Conservation (phyloP, 495 filamentous ascomycete species). For the Xylaria grammica region DNA sequence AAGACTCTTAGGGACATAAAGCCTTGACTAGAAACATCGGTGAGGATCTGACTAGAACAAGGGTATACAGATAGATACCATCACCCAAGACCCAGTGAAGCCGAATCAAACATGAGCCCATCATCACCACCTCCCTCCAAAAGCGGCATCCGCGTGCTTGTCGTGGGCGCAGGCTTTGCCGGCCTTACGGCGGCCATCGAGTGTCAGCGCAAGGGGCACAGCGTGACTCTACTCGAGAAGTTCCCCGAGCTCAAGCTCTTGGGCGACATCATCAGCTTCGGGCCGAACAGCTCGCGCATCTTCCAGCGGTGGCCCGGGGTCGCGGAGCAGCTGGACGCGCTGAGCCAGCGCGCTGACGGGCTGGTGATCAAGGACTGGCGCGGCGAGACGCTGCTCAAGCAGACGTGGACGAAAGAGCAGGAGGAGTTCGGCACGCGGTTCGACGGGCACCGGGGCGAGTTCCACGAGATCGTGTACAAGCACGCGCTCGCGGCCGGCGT, state of each 20-base stretch:
- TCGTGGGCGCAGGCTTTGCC: constrained; percentile 66
- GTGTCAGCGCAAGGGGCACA: constrained; percentile 65
- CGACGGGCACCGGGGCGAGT: constrained; percentile 68
- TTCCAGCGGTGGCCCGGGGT: constrained; percentile 57
- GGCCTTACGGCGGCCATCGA: constrained; percentile 67
- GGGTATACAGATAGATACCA: neutral
- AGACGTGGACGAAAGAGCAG: constrained; percentile 48
- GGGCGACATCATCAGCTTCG: constrained; percentile 59
- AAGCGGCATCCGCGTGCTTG: constrained; percentile 60
- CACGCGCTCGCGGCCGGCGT: constrained; percentile 62
- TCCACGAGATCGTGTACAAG: constrained; percentile 64
- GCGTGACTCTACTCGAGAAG: constrained; percentile 59
- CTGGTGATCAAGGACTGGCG: constrained; percentile 41
- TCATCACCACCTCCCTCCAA: constrained; percentile 26
- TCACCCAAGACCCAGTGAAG: neutral
- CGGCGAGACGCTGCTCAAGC: constrained; percentile 40
- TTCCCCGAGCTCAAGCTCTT: constrained; percentile 52
- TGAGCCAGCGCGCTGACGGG: constrained; percentile 52
- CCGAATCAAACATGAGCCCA: constrained; percentile 24
- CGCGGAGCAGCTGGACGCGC: constrained; percentile 52
- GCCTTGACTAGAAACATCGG: neutral
- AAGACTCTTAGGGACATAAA: constrained; percentile 4
- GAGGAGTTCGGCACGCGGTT: constrained; percentile 51
- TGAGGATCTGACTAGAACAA: neutral
- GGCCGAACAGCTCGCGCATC: constrained; percentile 52